These are phyloP conservation scores for Cymbopogon citratus DNA, from an alignment of 176 grass and related monocot species.

Conservation along the genomic window DNA sequence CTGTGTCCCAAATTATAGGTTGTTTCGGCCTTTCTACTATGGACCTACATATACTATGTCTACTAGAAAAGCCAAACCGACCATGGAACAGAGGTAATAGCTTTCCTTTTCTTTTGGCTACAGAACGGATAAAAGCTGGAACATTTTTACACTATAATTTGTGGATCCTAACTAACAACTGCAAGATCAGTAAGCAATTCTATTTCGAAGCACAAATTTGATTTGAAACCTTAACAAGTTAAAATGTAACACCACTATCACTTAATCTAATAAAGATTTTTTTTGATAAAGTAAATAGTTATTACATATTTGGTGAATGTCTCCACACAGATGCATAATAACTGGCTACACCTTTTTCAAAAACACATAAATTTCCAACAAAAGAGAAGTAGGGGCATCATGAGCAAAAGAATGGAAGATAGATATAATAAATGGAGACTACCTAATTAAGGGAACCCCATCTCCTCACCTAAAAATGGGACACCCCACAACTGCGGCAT, in stretches of 20 bases:
- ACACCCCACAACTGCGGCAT: neutral
- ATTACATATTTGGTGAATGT: neutral
- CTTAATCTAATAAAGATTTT: neutral
- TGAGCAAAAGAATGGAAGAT: neutral
- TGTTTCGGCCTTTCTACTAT: neutral
- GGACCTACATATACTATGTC: neutral
- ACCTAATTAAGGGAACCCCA: neutral
- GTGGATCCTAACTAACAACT: neutral
- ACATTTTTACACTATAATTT: neutral
- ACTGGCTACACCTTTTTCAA: neutral
- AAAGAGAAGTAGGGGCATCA: neutral
- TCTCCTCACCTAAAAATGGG: constrained; percentile 1
- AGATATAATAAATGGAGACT: neutral
- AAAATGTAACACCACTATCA: neutral
- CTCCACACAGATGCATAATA: neutral
- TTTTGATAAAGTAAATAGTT: neutral
- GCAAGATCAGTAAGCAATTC: constrained; percentile 16
- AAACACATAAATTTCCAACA: neutral
- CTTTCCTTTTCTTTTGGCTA: neutral
- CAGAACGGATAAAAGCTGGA: neutral
- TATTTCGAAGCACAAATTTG: neutral
- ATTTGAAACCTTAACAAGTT: neutral
- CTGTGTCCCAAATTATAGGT: neutral
- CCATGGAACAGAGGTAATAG: neutral
- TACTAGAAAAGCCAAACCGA: neutral